Percentiles rank a stretch among this genome's conserved stretches.
Evolutionary conservation across 2,329 filamentous ascomycete genomes (phyloP).

Genomic region (Dactylellina haptotyla): DNA sequence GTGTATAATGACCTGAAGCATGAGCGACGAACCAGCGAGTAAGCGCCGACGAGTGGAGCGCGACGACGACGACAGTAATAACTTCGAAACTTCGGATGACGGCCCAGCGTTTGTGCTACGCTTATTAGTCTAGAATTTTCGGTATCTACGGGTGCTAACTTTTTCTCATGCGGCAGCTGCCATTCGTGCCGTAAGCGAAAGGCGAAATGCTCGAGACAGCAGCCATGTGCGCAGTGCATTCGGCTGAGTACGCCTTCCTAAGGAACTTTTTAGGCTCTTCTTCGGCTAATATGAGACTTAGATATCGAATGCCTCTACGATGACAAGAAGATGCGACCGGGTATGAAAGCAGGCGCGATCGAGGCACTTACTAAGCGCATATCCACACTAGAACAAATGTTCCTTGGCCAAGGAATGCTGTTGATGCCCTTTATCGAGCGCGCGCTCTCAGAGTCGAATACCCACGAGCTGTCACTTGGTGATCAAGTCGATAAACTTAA

Average conservation of each 20-base stretch:
- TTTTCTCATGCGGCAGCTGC: background rate
- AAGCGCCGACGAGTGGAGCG: background rate
- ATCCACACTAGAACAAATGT: conserved; percentile 7
- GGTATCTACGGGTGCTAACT: background rate
- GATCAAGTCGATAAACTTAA: background rate
- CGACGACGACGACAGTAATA: background rate
- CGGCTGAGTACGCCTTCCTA: background rate
- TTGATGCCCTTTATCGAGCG: conserved; percentile 1
- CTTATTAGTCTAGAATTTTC: background rate
- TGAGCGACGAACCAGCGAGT: background rate
- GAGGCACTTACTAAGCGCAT: background rate
- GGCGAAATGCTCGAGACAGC: conserved; percentile 6
- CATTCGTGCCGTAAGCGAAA: conserved; percentile 5
- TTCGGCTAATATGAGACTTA: background rate
- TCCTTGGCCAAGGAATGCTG: background rate
- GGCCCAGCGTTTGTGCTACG: conserved; percentile 1
- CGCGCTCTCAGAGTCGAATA: background rate
- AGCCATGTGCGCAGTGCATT: background rate
- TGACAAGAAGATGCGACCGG: background rate
- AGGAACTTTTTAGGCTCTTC: background rate
- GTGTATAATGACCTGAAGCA: background rate
- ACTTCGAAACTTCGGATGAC: background rate
- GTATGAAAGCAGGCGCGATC: background rate
- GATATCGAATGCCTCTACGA: conserved; percentile 2
- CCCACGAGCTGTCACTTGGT: background rate